phyloP scores from a whole-genome alignment of 805 yeast genomes.

The Ogataea nitratoaversa region DNA sequence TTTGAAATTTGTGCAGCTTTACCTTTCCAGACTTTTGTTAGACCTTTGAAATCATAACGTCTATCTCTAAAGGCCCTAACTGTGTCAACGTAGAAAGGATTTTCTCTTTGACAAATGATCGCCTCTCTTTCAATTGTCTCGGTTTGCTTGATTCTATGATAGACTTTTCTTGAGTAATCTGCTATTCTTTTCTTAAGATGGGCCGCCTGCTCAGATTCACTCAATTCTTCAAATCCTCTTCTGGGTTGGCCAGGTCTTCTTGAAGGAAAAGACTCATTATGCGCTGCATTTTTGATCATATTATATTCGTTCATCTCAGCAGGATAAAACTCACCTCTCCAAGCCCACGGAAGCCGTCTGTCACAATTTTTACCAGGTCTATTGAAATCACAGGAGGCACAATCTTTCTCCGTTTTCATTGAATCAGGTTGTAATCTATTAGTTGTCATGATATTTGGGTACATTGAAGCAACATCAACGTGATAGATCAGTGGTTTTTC shows the following conservation, averaged over 20 bases:
- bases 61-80: constrained; percentile 94
- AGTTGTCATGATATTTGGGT: constrained; percentile 97
- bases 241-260: constrained; percentile 51
- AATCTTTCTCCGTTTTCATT: constrained; percentile 89
- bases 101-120: constrained; percentile 94
- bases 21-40: constrained; percentile 92
- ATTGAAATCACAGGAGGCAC: constrained; percentile 97
- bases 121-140: constrained; percentile 88
- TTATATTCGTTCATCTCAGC: constrained; percentile 87
- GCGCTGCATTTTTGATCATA: constrained; percentile 81
- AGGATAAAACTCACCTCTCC: constrained; percentile 97
- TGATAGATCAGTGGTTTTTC: constrained; percentile 91
- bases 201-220: constrained; percentile 72
- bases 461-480: constrained; percentile 99
- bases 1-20: constrained; percentile 55
- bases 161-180: constrained; percentile 82
- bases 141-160: constrained; percentile 74
- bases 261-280: constrained; percentile 72
- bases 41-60: constrained; percentile 90
- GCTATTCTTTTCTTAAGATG: constrained; percentile 71
- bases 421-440: constrained; percentile 97
- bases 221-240: constrained; percentile 69
- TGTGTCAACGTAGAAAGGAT: constrained; percentile 93
- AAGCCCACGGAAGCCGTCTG: constrained; percentile 87
- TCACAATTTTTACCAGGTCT: constrained; percentile 94